phyloP scores from a whole-genome alignment of 2,329 filamentous ascomycete species.

The Albifimbria verrucaria region DNA sequence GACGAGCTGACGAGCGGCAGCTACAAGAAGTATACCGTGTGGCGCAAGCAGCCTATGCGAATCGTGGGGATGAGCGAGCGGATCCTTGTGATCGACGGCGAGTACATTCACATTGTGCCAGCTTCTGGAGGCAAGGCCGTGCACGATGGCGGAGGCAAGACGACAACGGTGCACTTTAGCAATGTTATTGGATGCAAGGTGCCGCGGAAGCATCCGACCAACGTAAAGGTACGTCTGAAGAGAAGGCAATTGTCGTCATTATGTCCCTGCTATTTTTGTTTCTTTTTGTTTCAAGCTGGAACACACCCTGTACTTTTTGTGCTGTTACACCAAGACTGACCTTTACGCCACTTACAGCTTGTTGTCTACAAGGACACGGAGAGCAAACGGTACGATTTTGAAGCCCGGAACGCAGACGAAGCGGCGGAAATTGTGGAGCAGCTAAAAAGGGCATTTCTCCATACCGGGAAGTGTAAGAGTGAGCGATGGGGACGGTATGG shows the following conservation, averaged over 20 bases:
- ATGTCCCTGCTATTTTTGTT: no score
- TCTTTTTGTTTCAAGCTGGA: no score
- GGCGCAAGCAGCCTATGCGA: conserved; percentile 78
- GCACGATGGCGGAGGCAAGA: conserved; percentile 63
- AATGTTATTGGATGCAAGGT: conserved; percentile 82
- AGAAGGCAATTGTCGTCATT: neutral
- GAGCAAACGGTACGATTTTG: conserved; percentile 81
- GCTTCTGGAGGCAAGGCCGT: conserved; percentile 62
- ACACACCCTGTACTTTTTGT: no score
- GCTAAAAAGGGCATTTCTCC: conserved; percentile 71
- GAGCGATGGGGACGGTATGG: no score
- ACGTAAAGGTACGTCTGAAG: conserved; percentile 72
- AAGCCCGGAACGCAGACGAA: conserved; percentile 68
- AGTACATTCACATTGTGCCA: conserved; percentile 84
- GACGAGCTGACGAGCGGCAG: conserved; percentile 55
- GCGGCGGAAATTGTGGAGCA: conserved; percentile 76
- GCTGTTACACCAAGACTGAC: no score
- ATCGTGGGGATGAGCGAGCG: conserved; percentile 74
- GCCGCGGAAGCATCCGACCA: conserved; percentile 73
- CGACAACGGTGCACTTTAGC: conserved; percentile 77
- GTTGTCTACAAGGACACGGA: conserved; percentile 74
- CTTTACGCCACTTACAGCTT: conserved; percentile 38
- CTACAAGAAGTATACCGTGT: conserved; percentile 76
- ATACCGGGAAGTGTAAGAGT: conserved; percentile 50
- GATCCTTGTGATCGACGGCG: conserved; percentile 75